These are phyloP conservation scores for Acanthamoeba culbertsoni DNA, from an alignment of 208 protist species.

Conservation along the genomic window DNA sequence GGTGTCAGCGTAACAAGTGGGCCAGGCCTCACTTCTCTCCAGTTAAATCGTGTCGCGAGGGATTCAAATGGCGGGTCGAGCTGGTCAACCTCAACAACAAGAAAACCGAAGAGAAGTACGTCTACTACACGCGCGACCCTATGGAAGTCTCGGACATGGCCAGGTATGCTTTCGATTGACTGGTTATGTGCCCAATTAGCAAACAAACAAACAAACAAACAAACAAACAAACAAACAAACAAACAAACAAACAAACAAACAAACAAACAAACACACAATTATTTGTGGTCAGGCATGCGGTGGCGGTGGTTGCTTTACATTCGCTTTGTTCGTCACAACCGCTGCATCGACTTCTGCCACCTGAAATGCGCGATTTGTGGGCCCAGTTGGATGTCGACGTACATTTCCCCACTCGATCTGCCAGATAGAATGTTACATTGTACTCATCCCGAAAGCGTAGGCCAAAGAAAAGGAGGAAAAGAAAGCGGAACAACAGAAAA, in stretches of 20 bases:
- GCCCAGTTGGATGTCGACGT: slow-evolving; percentile 36
- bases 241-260: too few species aligned
- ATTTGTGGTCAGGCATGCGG: not conserved
- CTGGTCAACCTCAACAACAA: slow-evolving; percentile 61
- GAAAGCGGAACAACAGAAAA: not conserved
- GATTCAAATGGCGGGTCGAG: not conserved
- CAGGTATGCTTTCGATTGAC: too few species aligned
- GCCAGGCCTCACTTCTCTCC: slow-evolving; percentile 9
- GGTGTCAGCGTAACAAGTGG: slow-evolving; percentile 62
- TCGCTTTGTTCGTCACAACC: not conserved
- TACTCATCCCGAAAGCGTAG: not conserved
- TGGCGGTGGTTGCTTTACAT: slow-evolving; percentile 43
- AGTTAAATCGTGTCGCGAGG: not conserved
- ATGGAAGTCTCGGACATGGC: slow-evolving; percentile 11
- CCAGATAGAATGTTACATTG: not conserved
- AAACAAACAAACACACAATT: too few species aligned
- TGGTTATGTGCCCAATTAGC: too few species aligned
- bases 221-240: too few species aligned
- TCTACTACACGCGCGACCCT: slow-evolving; percentile 8
- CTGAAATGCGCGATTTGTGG: slow-evolving; percentile 53
- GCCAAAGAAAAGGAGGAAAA: slow-evolving; percentile 46
- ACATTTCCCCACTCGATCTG: not conserved
- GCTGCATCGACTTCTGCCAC: slow-evolving; percentile 32
- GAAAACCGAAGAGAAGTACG: slow-evolving; percentile 52
- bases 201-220: too few species aligned